A percentile compares a stretch with the other conserved stretches of the same genome.
Evolutionary conservation across 2,329 filamentous ascomycete genomes (phyloP).

Genomic region (Fusarium protoensiforme): DNA sequence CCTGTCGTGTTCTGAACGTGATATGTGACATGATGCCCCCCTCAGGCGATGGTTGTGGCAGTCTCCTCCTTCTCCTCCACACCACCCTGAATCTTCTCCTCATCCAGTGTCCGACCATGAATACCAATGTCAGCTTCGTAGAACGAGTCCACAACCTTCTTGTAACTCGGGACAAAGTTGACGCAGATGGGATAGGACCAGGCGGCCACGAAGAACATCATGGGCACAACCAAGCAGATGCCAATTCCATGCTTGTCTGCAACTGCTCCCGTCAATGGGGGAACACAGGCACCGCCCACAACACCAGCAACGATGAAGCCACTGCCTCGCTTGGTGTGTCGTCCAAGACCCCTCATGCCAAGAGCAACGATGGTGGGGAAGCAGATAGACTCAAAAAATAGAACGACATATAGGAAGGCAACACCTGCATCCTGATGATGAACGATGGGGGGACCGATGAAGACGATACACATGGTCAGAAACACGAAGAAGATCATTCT

Average conservation of each 20-base stretch:
- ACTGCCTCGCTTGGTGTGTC: constrained; percentile 80
- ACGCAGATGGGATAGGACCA: constrained; percentile 68
- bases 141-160: constrained; percentile 70
- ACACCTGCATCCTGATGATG: constrained; percentile 60
- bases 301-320: constrained; percentile 77
- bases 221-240: constrained; percentile 73
- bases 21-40: background rate
- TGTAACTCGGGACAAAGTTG: constrained; percentile 75
- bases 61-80: constrained; percentile 33
- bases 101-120: constrained; percentile 41
- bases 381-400: constrained; percentile 84
- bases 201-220: constrained; percentile 67
- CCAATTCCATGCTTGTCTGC: constrained; percentile 71
- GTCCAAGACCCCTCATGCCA: constrained; percentile 79
- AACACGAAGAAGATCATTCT: constrained; percentile 76
- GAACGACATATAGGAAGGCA: constrained; percentile 73
- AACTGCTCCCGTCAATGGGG: constrained; percentile 75
- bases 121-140: constrained; percentile 58
- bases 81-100: constrained; percentile 38
- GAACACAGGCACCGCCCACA: constrained; percentile 77
- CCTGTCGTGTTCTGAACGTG: background rate
- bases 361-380: constrained; percentile 86
- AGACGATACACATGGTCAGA: constrained; percentile 72
- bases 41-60: background rate
- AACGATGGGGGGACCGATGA: constrained; percentile 63